Evolutionary conservation across 345 rosid genomes (phyloP), one percentile per base, ranked within the genome.

Genomic region (Rhodamnia rubescens): DNA sequence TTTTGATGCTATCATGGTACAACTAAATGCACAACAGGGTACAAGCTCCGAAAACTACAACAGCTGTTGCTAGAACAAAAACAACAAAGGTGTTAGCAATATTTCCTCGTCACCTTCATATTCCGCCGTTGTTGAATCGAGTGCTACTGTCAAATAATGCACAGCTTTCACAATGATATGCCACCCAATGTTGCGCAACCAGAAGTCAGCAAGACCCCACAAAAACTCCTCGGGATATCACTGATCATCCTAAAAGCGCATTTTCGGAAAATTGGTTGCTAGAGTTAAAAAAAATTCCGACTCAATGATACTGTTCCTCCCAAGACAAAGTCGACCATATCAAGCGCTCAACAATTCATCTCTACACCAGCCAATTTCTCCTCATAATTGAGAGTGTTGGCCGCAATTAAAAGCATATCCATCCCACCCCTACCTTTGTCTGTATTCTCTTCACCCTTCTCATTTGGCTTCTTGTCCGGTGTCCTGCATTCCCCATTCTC

Each of bases 351-450:
- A 78, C 88, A 87, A 86, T 88, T 87, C 85, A 40, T 61, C 85
- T 83, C 82, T 53, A 84, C 85, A 11, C 88, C 86, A 42, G 86
- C 92, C 88, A 89, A 88, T 85, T 91, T 88, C 88, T 92, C 94
- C 85, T 90, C 88, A 11, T 86, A 89, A 84, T 89, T 91, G 50
- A 97, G 86, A 81, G 96, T 92, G 55, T 88, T 91, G n/a, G 95
- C 98, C 44, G 98, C 98, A 84, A 89, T 91, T 53, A 95, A 87
- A 89, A 95, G 98, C 94, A 97, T 93, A 78, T 93, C 94, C 94
- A 95, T 87, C 87, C 92, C 95, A 86, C 92, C 89, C 61, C 49
- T 83, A 55, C 84, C 84, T 42, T 58, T 86, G 58, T 87, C 85
- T 47, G 9, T 20, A 84, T 85, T 22, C 11, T 75, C 64, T 83